Percentiles rank a stretch among this genome's conserved stretches.
Conservation (phyloP, 441 rosid genomes). For the Croton setiger region DNA sequence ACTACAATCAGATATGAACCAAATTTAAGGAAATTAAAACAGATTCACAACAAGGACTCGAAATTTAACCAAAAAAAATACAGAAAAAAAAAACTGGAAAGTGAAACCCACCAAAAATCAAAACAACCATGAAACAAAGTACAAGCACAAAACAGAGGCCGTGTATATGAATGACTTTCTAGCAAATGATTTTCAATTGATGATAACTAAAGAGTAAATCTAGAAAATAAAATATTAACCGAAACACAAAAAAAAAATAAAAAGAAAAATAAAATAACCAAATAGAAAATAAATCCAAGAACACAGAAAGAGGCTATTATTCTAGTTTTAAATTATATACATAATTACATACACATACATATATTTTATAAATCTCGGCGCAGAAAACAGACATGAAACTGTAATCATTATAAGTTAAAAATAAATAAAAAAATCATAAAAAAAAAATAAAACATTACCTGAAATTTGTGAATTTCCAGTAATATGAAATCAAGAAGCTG, state of each 20-base stretch:
- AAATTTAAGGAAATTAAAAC: neutral
- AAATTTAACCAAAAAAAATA: neutral
- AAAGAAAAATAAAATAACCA: neutral
- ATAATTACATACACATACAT: neutral
- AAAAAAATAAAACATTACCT: constrained; percentile 6
- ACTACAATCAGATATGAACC: neutral
- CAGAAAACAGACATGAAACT: neutral
- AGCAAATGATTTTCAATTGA: neutral
- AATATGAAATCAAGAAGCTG: neutral
- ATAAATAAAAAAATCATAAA: neutral
- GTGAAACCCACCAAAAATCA: constrained; percentile 3
- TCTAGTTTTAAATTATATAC: neutral
- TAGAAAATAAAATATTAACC: neutral
- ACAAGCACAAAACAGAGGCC: neutral
- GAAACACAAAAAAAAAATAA: neutral
- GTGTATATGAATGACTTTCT: neutral
- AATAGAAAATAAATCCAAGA: constrained; percentile 13
- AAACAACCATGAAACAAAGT: neutral
- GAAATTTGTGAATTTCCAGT: constrained; percentile 13
- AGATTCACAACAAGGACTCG: neutral
- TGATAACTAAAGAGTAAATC: neutral
- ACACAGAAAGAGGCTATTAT: constrained; percentile 1
- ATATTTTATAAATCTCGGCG: neutral
- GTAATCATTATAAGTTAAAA: neutral
- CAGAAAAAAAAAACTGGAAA: neutral